phyloP scores from a whole-genome alignment of 208 protist genomes.

The Crithidia sp. region DNA sequence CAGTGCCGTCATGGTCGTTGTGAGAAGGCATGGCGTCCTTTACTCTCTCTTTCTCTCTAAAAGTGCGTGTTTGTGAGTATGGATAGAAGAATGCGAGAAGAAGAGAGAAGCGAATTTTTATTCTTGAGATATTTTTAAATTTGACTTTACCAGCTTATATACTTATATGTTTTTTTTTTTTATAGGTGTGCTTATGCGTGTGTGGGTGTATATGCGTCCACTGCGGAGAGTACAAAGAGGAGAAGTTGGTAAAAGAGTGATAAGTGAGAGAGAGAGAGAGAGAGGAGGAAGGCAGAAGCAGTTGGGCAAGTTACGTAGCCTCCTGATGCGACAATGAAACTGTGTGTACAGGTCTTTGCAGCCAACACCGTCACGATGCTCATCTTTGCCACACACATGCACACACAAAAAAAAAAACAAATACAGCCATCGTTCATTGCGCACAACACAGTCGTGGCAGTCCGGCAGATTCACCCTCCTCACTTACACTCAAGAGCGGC shows the following conservation, averaged over 20 bases:
- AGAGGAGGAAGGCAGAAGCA: too few species aligned
- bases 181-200: not conserved
- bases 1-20: not conserved
- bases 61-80: not conserved
- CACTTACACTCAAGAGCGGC: too few species aligned
- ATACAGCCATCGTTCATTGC: not conserved
- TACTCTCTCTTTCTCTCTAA: not conserved
- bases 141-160: not conserved
- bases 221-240: not conserved
- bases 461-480: too few species aligned
- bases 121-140: not conserved
- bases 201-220: constrained; percentile 3
- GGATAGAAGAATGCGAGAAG: not conserved
- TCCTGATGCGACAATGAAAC: too few species aligned
- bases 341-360: too few species aligned
- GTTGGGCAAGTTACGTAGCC: too few species aligned
- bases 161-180: not conserved
- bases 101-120: not conserved
- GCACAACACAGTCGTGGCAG: too few species aligned
- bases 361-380: not conserved
- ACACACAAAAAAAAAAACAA: constrained; percentile 2
- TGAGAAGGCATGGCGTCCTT: not conserved
- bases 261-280: too few species aligned
- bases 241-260: not conserved
- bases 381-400: not conserved